Conservation (phyloP, 805 yeast genomes). For the Saccharomycodes ludwigii region DNA sequence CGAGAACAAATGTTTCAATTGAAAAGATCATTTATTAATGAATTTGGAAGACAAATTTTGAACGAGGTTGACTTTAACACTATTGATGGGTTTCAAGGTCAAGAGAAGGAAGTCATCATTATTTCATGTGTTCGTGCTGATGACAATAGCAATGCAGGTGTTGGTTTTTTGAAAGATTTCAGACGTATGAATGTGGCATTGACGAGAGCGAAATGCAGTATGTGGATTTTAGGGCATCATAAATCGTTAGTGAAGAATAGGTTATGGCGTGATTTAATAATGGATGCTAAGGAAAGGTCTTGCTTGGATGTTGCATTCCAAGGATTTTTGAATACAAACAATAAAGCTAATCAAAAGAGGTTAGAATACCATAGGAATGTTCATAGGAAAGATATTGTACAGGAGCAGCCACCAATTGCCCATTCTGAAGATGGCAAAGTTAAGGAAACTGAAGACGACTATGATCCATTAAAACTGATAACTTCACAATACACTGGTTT, state of each 20-base stretch:
- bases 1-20: constrained; percentile 68
- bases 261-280: constrained; percentile 62
- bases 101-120: constrained; percentile 87
- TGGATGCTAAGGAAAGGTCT: constrained; percentile 46
- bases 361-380: no score
- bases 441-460: no score
- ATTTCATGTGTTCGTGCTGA: constrained; percentile 94
- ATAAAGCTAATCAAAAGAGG: no score
- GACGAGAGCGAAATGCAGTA: constrained; percentile 82
- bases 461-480: no score
- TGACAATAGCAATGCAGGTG: constrained; percentile 35
- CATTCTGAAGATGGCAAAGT: no score
- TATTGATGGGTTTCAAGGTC: constrained; percentile 97
- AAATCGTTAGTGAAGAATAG: constrained; percentile 50
- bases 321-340: no score
- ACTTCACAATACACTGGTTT: no score
- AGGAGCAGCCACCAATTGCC: no score
- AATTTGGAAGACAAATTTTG: constrained; percentile 51
- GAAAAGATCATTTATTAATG: constrained; percentile 40
- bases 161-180: constrained; percentile 83
- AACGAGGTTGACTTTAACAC: constrained; percentile 79
- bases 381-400: no score
- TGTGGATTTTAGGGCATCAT: constrained; percentile 84
- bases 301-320: constrained; percentile 16
- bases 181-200: constrained; percentile 96